Percentiles rank a stretch among this genome's conserved stretches.
Conservation (phyloP, 306 rosid species). For the Prunus mongolica region DNA sequence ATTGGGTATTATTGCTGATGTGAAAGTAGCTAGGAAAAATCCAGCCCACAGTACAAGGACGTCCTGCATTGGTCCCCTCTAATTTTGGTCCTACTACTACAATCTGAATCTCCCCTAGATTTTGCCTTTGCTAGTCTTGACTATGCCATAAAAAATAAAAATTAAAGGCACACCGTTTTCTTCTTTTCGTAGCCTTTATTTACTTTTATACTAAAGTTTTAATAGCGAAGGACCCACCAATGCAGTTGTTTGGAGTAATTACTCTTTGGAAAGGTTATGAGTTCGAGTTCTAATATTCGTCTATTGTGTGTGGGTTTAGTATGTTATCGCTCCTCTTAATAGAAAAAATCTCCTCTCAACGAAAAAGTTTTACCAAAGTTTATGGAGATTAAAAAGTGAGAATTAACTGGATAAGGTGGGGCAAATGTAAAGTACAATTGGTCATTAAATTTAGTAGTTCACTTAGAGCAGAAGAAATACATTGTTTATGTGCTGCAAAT, state of each 20-base stretch:
- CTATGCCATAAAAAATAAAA: not conserved
- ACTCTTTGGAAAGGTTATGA: accelerated
- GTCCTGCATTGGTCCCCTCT: constrained; percentile 9
- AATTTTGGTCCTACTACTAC: not conserved
- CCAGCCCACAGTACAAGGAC: not conserved
- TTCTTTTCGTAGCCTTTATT: too few relatives aligned
- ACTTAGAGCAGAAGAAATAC: not conserved
- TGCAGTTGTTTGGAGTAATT: too few relatives aligned
- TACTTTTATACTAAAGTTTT: too few relatives aligned
- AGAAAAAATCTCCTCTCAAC: too few relatives aligned
- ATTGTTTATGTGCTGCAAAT: not conserved
- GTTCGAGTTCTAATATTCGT: too few relatives aligned
- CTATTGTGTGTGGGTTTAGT: too few relatives aligned
- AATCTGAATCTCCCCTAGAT: constrained; percentile 9
- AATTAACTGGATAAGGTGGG: too few relatives aligned
- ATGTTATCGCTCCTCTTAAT: accelerated
- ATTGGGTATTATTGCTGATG: constrained; percentile 1
- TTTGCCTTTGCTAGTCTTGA: not conserved
- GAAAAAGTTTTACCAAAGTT: too few relatives aligned
- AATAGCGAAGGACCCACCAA: too few relatives aligned
- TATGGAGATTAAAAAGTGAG: too few relatives aligned
- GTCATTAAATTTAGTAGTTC: not conserved
- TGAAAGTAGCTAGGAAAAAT: constrained; percentile 4
- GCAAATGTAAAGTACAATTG: not conserved
- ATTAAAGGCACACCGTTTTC: too few relatives aligned